A percentile compares a stretch with the other conserved stretches of the same genome.
Conservation (phyloP, 768 basidiomycete genomes). For the Dentipellis fragilis region DNA sequence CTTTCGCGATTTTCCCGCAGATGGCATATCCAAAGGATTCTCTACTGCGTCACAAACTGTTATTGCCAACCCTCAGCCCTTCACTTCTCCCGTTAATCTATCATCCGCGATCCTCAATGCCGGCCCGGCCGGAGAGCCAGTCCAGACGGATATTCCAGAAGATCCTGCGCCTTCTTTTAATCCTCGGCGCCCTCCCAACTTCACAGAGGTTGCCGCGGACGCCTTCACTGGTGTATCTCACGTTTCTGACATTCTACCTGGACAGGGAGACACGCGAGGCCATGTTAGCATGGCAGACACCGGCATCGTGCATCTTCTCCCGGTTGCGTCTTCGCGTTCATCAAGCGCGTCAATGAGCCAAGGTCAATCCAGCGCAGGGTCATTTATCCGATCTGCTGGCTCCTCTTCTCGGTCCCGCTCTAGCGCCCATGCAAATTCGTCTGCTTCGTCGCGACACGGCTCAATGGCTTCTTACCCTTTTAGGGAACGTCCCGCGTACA, state of each 20-base stretch:
- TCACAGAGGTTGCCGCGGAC: neutral
- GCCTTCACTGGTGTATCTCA: neutral
- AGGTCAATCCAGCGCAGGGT: no score
- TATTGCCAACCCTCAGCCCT: no score
- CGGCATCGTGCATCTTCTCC: slow-evolving; percentile 5
- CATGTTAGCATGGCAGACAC: slow-evolving; percentile 1
- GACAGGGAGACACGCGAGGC: no score
- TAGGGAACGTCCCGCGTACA: no score
- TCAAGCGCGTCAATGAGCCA: neutral
- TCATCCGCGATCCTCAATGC: neutral
- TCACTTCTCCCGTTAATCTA: neutral
- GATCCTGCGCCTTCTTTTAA: neutral
- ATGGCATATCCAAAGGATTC: no score
- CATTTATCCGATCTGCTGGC: no score
- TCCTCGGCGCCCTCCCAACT: neutral
- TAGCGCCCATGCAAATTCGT: no score
- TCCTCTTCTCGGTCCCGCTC: no score
- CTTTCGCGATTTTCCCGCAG: no score
- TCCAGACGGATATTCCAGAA: neutral
- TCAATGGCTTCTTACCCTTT: no score
- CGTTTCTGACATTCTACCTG: neutral
- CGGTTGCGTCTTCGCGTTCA: neutral
- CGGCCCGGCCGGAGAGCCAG: neutral
- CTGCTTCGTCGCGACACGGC: no score
- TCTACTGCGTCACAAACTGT: no score